phyloP scores from a whole-genome alignment of 2,329 filamentous ascomycete species.

The Lachnellula willkommii region DNA sequence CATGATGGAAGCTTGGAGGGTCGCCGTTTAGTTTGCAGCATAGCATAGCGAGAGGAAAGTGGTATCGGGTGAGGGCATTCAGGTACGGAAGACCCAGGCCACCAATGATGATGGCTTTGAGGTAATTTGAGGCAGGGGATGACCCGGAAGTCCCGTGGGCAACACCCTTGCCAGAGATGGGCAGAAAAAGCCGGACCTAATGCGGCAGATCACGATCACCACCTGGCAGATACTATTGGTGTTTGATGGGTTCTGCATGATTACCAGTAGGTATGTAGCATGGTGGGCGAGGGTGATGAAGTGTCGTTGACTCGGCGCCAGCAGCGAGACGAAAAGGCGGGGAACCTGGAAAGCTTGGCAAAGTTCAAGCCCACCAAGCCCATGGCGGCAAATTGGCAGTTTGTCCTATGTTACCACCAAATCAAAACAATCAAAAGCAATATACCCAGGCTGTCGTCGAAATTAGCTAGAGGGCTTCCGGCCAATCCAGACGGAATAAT shows the following conservation, averaged over 20 bases:
- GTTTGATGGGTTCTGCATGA: neutral
- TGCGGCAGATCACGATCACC: neutral
- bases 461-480: neutral
- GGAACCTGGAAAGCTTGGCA: slow-evolving; percentile 8
- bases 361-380: neutral
- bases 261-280: neutral
- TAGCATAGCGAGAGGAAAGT: neutral
- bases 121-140: neutral
- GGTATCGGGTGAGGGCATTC: neutral
- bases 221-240: neutral
- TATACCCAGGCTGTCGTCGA: neutral
- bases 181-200: slow-evolving; percentile 1
- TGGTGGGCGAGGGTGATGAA: neutral
- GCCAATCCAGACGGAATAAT: neutral
- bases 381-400: slow-evolving; percentile 1
- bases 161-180: neutral
- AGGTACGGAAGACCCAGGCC: neutral
- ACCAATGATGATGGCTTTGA: neutral
- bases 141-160: neutral
- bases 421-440: slow-evolving; percentile 1
- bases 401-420: slow-evolving; percentile 10
- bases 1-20: neutral
- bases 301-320: neutral
- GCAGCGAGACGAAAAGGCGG: slow-evolving; percentile 6
- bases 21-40: neutral